These are phyloP conservation scores for Euphrasia confusa DNA, from an alignment of 257 asterid genomes.

Conservation along the genomic window DNA sequence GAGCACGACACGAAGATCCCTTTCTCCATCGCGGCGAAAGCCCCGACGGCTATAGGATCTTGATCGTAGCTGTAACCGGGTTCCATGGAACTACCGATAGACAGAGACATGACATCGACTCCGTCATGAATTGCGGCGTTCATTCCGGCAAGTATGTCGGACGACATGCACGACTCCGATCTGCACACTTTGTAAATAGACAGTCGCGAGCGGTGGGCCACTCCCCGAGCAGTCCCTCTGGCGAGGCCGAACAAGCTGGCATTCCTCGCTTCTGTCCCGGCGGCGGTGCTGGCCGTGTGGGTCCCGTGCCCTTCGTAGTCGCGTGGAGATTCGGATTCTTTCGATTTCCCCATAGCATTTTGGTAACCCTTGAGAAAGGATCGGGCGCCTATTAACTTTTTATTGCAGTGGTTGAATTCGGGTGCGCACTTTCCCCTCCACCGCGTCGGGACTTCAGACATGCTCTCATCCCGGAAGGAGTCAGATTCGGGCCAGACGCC, in stretches of 20 bases:
- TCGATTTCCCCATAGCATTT: neutral
- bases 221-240: conserved; percentile 47
- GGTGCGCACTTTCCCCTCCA: neutral
- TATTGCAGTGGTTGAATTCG: conserved; percentile 20
- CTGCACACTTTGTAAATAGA: conserved; percentile 67
- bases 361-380: conserved; percentile 28
- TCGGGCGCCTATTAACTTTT: conserved; percentile 37
- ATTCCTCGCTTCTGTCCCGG: conserved; percentile 27
- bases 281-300: conserved; percentile 62
- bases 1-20: conserved; percentile 74
- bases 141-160: conserved; percentile 68
- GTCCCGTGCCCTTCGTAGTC: conserved; percentile 62
- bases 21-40: conserved; percentile 72
- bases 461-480: neutral
- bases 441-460: neutral
- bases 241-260: conserved; percentile 56
- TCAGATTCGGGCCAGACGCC: neutral
- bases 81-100: conserved; percentile 29
- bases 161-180: conserved; percentile 34
- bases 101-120: conserved; percentile 58
- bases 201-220: conserved; percentile 56
- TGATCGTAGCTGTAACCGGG: conserved; percentile 19
- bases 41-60: conserved; percentile 59
- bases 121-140: conserved; percentile 61
- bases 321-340: conserved; percentile 31